Conservation (phyloP, 1,139 yeast species). For the Yamadazyma songkhlaensis region DNA sequence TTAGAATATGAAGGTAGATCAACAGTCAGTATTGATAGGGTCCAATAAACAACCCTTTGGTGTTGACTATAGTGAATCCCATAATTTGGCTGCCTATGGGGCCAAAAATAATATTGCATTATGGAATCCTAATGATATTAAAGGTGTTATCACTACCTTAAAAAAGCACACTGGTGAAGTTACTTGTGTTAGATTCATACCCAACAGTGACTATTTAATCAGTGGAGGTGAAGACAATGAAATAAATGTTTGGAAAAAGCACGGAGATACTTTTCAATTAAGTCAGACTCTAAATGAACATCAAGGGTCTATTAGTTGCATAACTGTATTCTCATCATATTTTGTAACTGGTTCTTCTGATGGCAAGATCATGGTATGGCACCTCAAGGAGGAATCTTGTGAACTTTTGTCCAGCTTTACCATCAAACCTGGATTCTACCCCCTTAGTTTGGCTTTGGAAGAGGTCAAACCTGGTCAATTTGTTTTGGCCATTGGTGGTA, state of each 20-base stretch:
- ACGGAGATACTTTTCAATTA: constrained; percentile 18
- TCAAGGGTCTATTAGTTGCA: constrained; percentile 49
- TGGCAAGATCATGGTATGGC: constrained; percentile 59
- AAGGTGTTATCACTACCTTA: constrained; percentile 54
- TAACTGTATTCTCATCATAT: constrained; percentile 32
- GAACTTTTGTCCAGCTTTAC: constrained; percentile 20
- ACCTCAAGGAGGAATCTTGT: constrained; percentile 8
- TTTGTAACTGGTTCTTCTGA: constrained; percentile 67
- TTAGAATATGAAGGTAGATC: constrained; percentile 10
- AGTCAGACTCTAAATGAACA: constrained; percentile 39
- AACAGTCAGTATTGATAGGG: constrained; percentile 70
- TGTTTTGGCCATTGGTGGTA: constrained; percentile 81
- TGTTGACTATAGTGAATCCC: constrained; percentile 49
- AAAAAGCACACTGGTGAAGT: constrained; percentile 59
- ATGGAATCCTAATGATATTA: constrained; percentile 48
- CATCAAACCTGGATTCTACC: constrained; percentile 55
- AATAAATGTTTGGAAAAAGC: constrained; percentile 56
- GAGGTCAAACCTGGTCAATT: constrained; percentile 37
- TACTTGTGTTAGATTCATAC: constrained; percentile 58
- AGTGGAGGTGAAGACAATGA: constrained; percentile 66
- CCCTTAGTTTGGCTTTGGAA: constrained; percentile 59
- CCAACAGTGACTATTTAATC: constrained; percentile 44
- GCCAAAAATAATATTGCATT: constrained; percentile 72
- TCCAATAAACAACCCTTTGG: constrained; percentile 74
- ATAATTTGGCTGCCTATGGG: constrained; percentile 64